Evolutionary conservation across 2,329 filamentous ascomycete species (phyloP).

Genomic region (Trichophyton schoenleinii): DNA sequence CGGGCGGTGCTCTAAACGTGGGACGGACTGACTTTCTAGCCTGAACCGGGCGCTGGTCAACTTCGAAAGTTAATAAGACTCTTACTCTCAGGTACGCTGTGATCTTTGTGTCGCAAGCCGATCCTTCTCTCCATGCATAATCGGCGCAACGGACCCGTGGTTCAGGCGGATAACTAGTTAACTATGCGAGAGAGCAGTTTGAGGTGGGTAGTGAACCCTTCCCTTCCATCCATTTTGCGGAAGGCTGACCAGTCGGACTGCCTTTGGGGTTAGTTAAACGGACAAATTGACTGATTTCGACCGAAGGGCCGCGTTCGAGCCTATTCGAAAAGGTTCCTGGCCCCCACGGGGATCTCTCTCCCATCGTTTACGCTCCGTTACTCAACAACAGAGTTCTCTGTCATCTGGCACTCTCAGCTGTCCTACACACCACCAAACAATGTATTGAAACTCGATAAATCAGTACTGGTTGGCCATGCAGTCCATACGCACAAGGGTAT

Average conservation of each 20-base stretch:
- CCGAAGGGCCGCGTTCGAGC: background rate
- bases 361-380: background rate
- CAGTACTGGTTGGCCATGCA: background rate
- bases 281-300: background rate
- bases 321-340: background rate
- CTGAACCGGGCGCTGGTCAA: background rate
- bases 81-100: background rate
- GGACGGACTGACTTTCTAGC: background rate
- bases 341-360: background rate
- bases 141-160: background rate
- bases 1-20: background rate
- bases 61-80: background rate
- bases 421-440: background rate
- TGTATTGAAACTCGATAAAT: background rate
- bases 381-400: background rate
- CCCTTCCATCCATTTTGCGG: background rate
- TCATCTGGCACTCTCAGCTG: background rate
- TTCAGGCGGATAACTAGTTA: background rate
- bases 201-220: background rate
- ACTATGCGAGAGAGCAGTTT: background rate
- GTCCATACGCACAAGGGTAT: background rate
- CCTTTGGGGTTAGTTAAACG: background rate
- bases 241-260: background rate
- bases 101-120: background rate
- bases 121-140: constrained; percentile 1